Percentiles rank a stretch among this genome's conserved stretches.
Evolutionary conservation across 2,329 filamentous ascomycete species (phyloP).

Genomic region (Monosporascus cannonballus): DNA sequence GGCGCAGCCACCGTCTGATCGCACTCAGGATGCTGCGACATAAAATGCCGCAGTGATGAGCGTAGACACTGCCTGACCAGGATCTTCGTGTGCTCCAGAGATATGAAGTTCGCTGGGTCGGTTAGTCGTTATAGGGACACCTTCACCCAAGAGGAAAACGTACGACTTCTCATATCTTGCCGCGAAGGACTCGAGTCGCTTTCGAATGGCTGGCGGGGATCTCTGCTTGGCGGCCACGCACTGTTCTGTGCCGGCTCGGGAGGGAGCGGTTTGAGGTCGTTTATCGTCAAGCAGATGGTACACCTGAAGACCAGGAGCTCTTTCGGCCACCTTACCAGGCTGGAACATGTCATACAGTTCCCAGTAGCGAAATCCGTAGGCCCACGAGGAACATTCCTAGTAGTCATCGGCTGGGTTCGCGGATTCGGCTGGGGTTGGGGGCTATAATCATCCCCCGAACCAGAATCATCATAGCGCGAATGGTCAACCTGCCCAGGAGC

Average conservation of each 20-base stretch:
- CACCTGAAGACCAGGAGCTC: conserved; percentile 72
- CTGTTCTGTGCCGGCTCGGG: conserved; percentile 17
- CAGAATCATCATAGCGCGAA: conserved; percentile 32
- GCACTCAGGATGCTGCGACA: conserved; percentile 6
- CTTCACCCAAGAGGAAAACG: conserved; percentile 6
- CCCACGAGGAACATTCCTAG: conserved; percentile 21
- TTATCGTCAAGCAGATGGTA: conserved; percentile 77
- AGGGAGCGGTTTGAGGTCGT: conserved; percentile 57
- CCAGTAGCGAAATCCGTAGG: conserved; percentile 56
- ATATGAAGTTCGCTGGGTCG: conserved; percentile 34
- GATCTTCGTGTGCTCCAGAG: conserved; percentile 51
- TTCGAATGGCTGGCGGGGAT: conserved; percentile 9
- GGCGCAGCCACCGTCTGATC: conserved; percentile 3
- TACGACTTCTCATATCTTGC: conserved; percentile 14
- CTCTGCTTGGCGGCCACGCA: conserved; percentile 9
- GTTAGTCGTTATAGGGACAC: conserved; percentile 7
- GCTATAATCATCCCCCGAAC: conserved; percentile 37
- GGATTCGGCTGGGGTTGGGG: conserved; percentile 18
- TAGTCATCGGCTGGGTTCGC: conserved; percentile 22
- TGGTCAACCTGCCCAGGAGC: conserved; percentile 30
- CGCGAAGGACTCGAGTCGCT: conserved; percentile 10
- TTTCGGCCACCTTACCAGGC: conserved; percentile 71
- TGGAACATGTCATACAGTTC: conserved; percentile 81
- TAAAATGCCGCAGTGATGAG: conserved; percentile 29
- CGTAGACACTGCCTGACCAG: conserved; percentile 39